Percentiles rank a stretch among this genome's conserved stretches.
Conservation (phyloP, 2,329 filamentous ascomycete species). For the Aspergillus chevalieri region DNA sequence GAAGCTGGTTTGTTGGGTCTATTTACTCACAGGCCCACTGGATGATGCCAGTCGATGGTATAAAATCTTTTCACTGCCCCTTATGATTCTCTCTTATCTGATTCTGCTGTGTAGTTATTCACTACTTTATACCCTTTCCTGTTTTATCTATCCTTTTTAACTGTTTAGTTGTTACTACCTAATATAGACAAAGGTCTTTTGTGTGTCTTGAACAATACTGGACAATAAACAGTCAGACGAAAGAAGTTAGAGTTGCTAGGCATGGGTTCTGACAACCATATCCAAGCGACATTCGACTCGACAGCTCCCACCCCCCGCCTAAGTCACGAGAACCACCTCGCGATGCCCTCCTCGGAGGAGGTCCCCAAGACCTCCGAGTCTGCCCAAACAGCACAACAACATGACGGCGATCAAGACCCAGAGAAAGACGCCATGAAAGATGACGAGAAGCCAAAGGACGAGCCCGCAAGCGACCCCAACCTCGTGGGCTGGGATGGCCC, state of each 20-base stretch:
- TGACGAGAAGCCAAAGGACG: slow-evolving; percentile 7
- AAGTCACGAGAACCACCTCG: slow-evolving; percentile 2
- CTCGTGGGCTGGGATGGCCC: slow-evolving; percentile 28
- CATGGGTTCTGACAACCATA: slow-evolving; percentile 2
- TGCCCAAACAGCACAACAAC: slow-evolving; percentile 1
- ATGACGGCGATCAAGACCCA: slow-evolving; percentile 5
- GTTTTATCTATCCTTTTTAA: not conserved
- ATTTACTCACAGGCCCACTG: not conserved
- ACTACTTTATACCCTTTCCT: not conserved
- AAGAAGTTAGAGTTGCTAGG: not conserved
- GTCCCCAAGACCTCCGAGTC: slow-evolving; percentile 7
- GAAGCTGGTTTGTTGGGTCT: not conserved
- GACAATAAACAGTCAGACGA: not conserved
- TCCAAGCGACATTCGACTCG: slow-evolving; percentile 1
- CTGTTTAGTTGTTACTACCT: not conserved
- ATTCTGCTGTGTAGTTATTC: not conserved
- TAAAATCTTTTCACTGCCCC: not conserved
- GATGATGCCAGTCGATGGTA: not conserved
- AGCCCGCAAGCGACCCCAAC: slow-evolving; percentile 20
- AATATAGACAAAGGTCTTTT: too few relatives aligned
- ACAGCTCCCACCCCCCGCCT: slow-evolving; percentile 4
- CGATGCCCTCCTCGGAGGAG: slow-evolving; percentile 7
- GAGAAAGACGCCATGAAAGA: slow-evolving; percentile 7
- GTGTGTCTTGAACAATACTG: too few relatives aligned
- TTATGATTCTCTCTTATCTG: not conserved